phyloP scores from a whole-genome alignment of 139 green algal species.

The Picochlorum sp. region DNA sequence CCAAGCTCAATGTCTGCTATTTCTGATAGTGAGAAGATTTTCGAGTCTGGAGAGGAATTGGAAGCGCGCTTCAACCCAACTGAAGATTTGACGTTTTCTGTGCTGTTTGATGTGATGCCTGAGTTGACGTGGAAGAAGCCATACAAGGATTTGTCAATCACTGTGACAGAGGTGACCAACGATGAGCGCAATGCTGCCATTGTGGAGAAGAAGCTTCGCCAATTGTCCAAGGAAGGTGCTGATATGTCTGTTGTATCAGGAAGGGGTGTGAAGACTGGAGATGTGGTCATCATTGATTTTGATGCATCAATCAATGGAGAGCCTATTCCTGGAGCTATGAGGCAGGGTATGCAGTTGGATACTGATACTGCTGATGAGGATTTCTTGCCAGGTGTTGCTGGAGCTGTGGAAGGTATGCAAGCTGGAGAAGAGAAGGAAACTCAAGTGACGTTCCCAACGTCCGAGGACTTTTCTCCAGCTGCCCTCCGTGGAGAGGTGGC shows the following conservation, averaged over 20 bases:
- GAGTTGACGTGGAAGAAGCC: slow-evolving; percentile 42
- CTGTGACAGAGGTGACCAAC: slow-evolving; percentile 16
- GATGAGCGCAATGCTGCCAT: slow-evolving; percentile 34
- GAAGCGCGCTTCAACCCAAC: slow-evolving; percentile 36
- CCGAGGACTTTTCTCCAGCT: slow-evolving; percentile 16
- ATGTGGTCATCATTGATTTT: slow-evolving; percentile 41
- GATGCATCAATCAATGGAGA: slow-evolving; percentile 14
- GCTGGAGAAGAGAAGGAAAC: slow-evolving; percentile 27
- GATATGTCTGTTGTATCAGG: slow-evolving; percentile 43
- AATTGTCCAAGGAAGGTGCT: slow-evolving; percentile 49
- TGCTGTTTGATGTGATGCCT: slow-evolving; percentile 35
- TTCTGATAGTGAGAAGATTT: slow-evolving; percentile 29
- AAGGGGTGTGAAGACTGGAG: slow-evolving; percentile 30
- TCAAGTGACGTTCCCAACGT: slow-evolving; percentile 22
- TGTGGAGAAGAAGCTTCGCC: slow-evolving; percentile 44
- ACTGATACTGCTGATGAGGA: slow-evolving; percentile 32
- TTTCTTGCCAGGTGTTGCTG: slow-evolving; percentile 30
- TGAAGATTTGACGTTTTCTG: slow-evolving; percentile 29
- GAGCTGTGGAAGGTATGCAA: slow-evolving; percentile 27
- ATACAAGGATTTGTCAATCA: slow-evolving; percentile 53
- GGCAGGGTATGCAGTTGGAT: slow-evolving; percentile 36
- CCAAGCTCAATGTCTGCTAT: slow-evolving; percentile 26
- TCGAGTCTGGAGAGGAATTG: slow-evolving; percentile 28
- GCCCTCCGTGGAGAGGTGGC: slow-evolving; percentile 23
- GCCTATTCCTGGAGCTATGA: slow-evolving; percentile 12